Evolutionary conservation across 148 eudicot species (phyloP).

Genomic region (Fagopyrum esculentum): DNA sequence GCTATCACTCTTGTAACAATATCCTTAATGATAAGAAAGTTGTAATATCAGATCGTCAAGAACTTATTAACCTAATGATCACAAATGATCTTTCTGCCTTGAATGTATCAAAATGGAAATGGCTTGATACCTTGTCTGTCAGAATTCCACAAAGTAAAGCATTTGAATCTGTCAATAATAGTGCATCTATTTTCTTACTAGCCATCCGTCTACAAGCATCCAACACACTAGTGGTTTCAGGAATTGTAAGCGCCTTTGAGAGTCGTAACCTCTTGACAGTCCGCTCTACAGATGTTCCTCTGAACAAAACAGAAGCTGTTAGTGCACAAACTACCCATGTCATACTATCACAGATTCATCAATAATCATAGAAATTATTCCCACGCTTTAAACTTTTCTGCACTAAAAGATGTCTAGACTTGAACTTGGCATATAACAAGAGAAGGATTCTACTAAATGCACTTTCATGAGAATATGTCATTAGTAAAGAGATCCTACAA

Average conservation of each 20-base stretch:
- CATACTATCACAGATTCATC: slow-evolving; percentile 2
- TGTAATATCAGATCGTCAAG: neutral
- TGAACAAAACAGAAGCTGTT: slow-evolving; percentile 17
- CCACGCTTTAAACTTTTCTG: neutral
- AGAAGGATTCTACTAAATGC: neutral
- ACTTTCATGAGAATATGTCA: neutral
- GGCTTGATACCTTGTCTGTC: slow-evolving; percentile 71
- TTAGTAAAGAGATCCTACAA: too few relatives aligned
- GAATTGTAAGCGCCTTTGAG: slow-evolving; percentile 86
- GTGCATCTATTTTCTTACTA: slow-evolving; percentile 84
- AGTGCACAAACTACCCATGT: neutral
- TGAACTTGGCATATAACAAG: neutral
- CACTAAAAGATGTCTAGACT: neutral
- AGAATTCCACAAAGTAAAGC: slow-evolving; percentile 93
- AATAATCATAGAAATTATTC: neutral
- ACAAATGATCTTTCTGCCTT: neutral
- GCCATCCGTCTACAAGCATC: slow-evolving; percentile 97
- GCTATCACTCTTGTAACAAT: slow-evolving; percentile 88
- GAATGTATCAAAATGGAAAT: slow-evolving; percentile 9
- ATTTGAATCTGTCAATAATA: slow-evolving; percentile 86
- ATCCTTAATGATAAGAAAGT: slow-evolving; percentile 45
- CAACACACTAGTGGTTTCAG: slow-evolving; percentile 73
- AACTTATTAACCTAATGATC: neutral
- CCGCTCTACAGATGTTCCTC: slow-evolving; percentile 84
- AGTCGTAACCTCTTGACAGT: slow-evolving; percentile 84